These are phyloP conservation scores for Colletotrichum trifolii DNA, from an alignment of 2,329 filamentous ascomycete species.

Conservation along the genomic window DNA sequence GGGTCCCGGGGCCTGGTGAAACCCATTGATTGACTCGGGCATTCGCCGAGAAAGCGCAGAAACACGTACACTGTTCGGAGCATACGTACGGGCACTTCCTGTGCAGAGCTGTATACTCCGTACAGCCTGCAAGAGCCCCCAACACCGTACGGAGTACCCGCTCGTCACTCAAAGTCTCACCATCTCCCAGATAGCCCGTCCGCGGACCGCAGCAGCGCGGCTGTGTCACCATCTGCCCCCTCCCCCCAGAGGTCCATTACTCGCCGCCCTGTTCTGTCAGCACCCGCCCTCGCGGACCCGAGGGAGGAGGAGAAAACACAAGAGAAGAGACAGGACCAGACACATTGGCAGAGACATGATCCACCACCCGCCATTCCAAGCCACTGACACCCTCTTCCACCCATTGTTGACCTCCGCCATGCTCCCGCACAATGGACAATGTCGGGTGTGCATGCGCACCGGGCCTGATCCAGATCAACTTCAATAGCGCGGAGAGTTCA, in stretches of 20 bases:
- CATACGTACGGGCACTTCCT: not conserved
- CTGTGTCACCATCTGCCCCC: constrained; percentile 10
- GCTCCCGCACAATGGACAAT: no score
- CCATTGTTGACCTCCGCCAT: not conserved
- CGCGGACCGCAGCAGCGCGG: constrained; percentile 9
- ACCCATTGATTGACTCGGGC: constrained; percentile 22
- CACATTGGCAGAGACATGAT: no score
- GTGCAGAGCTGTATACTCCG: not conserved
- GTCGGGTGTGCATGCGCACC: no score
- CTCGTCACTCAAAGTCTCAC: no score
- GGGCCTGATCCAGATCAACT: no score
- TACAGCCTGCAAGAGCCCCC: no score
- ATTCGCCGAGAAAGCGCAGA: constrained; percentile 9
- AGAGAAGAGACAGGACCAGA: not conserved
- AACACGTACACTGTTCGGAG: not conserved
- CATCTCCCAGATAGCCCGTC: no score
- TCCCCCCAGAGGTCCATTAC: not conserved
- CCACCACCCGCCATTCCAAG: not conserved
- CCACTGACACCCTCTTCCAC: not conserved
- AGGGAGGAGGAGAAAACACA: not conserved
- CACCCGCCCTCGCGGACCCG: not conserved
- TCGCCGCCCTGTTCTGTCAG: not conserved
- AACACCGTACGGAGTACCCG: no score
- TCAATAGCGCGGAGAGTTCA: no score
- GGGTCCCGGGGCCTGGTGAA: not conserved